Conservation (phyloP, 1,284 basidiomycete genomes). For the Cutaneotrichosporon arboriforme region DNA sequence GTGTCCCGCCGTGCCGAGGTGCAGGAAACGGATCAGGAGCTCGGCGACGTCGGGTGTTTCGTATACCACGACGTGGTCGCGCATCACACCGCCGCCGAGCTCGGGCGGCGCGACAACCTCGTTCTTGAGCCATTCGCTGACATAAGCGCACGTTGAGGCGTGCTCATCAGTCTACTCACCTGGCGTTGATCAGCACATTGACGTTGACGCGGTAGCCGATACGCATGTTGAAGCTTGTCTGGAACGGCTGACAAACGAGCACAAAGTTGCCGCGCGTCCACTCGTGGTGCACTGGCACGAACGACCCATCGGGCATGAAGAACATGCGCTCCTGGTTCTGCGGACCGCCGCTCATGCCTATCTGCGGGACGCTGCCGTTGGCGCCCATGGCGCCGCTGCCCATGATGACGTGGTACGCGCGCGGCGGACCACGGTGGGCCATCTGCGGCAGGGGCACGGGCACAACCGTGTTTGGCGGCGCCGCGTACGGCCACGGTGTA, state of each 20-base stretch:
- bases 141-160: not conserved
- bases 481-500: too few relatives aligned
- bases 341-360: too few relatives aligned
- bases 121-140: not conserved
- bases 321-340: not conserved
- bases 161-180: not conserved
- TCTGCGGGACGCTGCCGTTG: too few relatives aligned
- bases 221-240: not conserved
- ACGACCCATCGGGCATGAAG: not conserved
- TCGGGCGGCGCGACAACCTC: not conserved
- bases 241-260: not conserved
- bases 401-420: too few relatives aligned
- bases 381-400: too few relatives aligned
- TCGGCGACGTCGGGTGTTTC: not conserved
- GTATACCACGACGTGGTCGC: not conserved
- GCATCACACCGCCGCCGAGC: not conserved
- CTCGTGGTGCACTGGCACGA: not conserved
- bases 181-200: not conserved
- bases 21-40: not conserved
- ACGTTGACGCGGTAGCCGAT: not conserved
- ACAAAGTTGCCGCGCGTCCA: slow-evolving; percentile 2
- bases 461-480: too few relatives aligned
- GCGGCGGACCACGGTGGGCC: too few relatives aligned
- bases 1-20: not conserved
- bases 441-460: too few relatives aligned